Evolutionary conservation across 306 rosid genomes (phyloP).

Genomic region (Macrotyloma uniflorum): DNA sequence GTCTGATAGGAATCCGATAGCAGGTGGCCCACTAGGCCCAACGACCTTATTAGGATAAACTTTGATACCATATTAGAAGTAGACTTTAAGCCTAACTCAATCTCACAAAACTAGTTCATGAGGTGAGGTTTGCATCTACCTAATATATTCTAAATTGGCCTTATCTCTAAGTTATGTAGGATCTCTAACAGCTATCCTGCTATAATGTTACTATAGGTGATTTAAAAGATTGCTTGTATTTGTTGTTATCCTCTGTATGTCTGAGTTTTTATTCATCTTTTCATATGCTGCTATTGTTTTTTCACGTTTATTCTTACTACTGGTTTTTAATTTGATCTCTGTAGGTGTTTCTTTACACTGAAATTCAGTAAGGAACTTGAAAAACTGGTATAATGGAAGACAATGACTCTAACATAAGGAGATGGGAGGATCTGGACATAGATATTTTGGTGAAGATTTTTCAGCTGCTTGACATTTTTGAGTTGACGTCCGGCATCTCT

Average conservation of each 20-base stretch:
- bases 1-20: too few relatives aligned
- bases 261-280: not conserved
- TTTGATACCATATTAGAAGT: too few relatives aligned
- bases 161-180: too few relatives aligned
- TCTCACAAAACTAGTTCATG: too few relatives aligned
- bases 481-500: slow-evolving; percentile 69
- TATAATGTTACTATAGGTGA: not conserved
- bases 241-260: slow-evolving; percentile 3
- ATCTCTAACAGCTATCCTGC: not conserved
- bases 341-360: slow-evolving; percentile 38
- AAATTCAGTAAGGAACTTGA: slow-evolving; percentile 35
- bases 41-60: too few relatives aligned
- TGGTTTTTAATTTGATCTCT: slow-evolving; percentile 26
- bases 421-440: slow-evolving; percentile 78
- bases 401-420: slow-evolving; percentile 32
- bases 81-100: too few relatives aligned
- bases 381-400: slow-evolving; percentile 62
- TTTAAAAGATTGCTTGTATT: not conserved
- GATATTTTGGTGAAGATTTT: slow-evolving; percentile 77
- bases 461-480: slow-evolving; percentile 60
- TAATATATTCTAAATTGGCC: too few relatives aligned
- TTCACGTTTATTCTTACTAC: slow-evolving; percentile 10
- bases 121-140: too few relatives aligned
- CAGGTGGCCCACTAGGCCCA: too few relatives aligned
- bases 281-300: slow-evolving; percentile 4